Base-by-base conservation (phyloP, 768 basidiomycete species). In the Antrodiella citrinella region DNA sequence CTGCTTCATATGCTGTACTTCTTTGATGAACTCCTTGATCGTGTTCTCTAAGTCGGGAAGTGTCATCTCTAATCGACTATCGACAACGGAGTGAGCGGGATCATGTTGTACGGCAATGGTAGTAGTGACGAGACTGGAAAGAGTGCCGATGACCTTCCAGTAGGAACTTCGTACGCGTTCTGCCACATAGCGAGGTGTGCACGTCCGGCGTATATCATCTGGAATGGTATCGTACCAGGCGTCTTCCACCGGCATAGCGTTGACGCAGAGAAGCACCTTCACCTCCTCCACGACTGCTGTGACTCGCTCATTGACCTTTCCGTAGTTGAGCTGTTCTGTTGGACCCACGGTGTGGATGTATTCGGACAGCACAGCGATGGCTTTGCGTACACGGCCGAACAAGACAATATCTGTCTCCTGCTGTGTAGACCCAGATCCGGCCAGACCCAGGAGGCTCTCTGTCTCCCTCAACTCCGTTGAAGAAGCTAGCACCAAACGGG, bases 71-170 rank as follows among this genome's bases (percentile, higher is more conserved):
- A 89, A 84, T 35, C 87, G 80, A 54, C 54, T 57, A 46, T 84
- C 85, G 53, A 86, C 82, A 10, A 73, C 65, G 21, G 78, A 72
- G 1, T 77, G 75, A 15, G 81, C 83, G 0, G 85, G 83, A 59
- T 90, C 84, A 53, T 87, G 89, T 58, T 86, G 81, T 67, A 90
- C 83, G 0, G 93, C 91, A 45, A 95, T 84, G n/a, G 90, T 82
- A 4, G 87, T 90, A 2, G 95, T 78, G 25, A 95, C 88, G 24
- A 97, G 73, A 62, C 93, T 86, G 18, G 90, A 93, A 7, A 95
- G 71, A 0, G 91, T 91, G 5, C 91, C 88, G 2, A 90, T 89
- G 25, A 95, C 85, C 58, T 89, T 89, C 47, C 89, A 75, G 51
- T 91, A 89, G 0, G 82, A 91, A 71, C 45, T 66, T 65, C 4